Evolutionary conservation across 2,329 filamentous ascomycete genomes (phyloP).

Genomic region (Cladosporium sp.): DNA sequence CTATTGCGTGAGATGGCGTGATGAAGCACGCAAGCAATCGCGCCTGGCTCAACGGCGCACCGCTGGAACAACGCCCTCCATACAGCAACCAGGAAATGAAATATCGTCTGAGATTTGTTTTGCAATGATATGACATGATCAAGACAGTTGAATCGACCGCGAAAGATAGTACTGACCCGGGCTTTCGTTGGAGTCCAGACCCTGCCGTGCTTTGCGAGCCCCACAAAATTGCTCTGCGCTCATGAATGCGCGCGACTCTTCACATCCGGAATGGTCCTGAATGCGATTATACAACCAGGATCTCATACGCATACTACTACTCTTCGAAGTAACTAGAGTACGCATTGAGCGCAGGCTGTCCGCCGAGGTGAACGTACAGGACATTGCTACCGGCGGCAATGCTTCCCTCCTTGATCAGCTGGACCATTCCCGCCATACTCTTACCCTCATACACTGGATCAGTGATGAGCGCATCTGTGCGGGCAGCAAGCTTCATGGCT

Average conservation of each 20-base stretch:
- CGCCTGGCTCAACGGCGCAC: neutral
- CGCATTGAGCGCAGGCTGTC: conserved; percentile 63
- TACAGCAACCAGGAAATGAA: too few relatives aligned
- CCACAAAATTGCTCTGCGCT: too few relatives aligned
- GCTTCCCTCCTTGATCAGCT: conserved; percentile 57
- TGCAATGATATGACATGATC: too few relatives aligned
- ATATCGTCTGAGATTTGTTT: too few relatives aligned
- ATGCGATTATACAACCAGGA: too few relatives aligned
- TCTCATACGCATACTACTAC: neutral
- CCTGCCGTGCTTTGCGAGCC: too few relatives aligned
- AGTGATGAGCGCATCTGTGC: conserved; percentile 65
- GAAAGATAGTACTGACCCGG: too few relatives aligned
- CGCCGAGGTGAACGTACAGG: conserved; percentile 65
- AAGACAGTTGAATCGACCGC: too few relatives aligned
- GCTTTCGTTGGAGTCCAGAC: too few relatives aligned
- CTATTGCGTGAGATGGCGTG: neutral
- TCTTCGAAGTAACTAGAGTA: conserved; percentile 39
- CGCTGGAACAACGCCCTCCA: neutral
- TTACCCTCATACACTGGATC: conserved; percentile 74
- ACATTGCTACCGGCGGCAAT: conserved; percentile 57
- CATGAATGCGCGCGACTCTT: too few relatives aligned
- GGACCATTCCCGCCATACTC: conserved; percentile 65
- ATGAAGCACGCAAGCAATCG: neutral
- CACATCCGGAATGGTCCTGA: too few relatives aligned
- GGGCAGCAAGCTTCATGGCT: conserved; percentile 62